A percentile compares a stretch with the other conserved stretches of the same genome.
Evolutionary conservation across 2,329 filamentous ascomycete species (phyloP).

Genomic region (Trichophyton verrucosum): DNA sequence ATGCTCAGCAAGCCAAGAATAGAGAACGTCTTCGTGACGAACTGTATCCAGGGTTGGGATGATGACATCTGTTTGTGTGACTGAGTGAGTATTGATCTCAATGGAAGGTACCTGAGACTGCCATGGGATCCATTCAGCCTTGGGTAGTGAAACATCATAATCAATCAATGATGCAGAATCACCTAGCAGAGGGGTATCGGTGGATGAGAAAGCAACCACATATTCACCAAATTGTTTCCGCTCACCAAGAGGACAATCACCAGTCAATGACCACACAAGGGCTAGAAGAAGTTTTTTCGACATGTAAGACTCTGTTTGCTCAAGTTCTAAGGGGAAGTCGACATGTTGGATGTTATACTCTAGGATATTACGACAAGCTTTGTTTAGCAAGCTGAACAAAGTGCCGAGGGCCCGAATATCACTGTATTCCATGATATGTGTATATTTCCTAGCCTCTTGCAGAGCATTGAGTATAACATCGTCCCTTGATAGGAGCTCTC

Average conservation of each 20-base stretch:
- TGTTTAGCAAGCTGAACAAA: constrained; percentile 89
- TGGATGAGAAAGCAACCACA: constrained; percentile 67
- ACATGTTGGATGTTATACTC: constrained; percentile 93
- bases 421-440: constrained; percentile 98
- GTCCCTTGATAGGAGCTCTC: constrained; percentile 62
- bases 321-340: constrained; percentile 82
- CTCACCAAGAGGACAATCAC: constrained; percentile 79
- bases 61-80: constrained; percentile 95
- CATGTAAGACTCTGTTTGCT: constrained; percentile 78
- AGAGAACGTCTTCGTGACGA: constrained; percentile 95
- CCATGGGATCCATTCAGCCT: constrained; percentile 83
- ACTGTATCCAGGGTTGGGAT: constrained; percentile 97
- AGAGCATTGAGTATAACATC: constrained; percentile 70
- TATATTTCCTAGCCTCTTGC: constrained; percentile 61
- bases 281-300: constrained; percentile 90
- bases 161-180: constrained; percentile 82
- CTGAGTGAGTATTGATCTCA: constrained; percentile 95
- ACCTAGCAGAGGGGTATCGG: constrained; percentile 70
- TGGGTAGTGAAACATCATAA: constrained; percentile 78
- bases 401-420: constrained; percentile 81
- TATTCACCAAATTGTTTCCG: constrained; percentile 83
- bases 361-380: constrained; percentile 78
- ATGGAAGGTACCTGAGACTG: constrained; percentile 87
- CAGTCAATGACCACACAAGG: constrained; percentile 88
- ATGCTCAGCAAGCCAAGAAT: constrained; percentile 98